Evolutionary conservation across 2,329 filamentous ascomycete species (phyloP).

Genomic region (Talaromyces sp.): DNA sequence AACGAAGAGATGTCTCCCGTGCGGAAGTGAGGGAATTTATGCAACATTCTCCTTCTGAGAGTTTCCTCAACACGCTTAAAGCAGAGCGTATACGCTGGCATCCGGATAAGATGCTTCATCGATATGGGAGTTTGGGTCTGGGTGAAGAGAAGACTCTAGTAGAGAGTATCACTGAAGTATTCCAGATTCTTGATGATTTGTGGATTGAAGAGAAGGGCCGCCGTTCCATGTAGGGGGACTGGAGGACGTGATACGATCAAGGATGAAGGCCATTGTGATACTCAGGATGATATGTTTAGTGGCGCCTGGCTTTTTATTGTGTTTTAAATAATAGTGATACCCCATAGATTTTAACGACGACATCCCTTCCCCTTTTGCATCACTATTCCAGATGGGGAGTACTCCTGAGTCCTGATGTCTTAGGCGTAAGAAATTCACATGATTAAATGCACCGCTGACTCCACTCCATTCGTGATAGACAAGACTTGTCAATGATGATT

Average conservation of each 20-base stretch:
- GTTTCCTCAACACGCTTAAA: constrained; percentile 58
- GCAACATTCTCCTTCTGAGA: constrained; percentile 45
- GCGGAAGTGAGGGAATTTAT: constrained; percentile 67
- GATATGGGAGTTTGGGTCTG: constrained; percentile 65
- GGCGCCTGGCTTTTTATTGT: constrained; percentile 8
- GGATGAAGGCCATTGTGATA: not conserved
- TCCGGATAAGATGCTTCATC: constrained; percentile 94
- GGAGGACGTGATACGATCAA: not conserved
- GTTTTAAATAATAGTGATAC: not conserved
- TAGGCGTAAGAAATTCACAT: too few relatives aligned
- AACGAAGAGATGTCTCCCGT: constrained; percentile 52
- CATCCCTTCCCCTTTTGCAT: too few relatives aligned
- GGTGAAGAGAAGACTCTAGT: constrained; percentile 61
- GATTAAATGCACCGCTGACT: not conserved
- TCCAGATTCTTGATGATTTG: constrained; percentile 79
- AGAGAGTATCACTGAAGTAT: constrained; percentile 77
- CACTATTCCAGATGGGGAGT: too few relatives aligned
- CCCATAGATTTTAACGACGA: not conserved
- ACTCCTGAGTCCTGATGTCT: too few relatives aligned
- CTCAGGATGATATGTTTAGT: not conserved
- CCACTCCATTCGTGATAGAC: not conserved
- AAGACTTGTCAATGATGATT: constrained; percentile 1
- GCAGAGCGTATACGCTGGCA: constrained; percentile 90
- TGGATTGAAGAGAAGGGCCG: constrained; percentile 59
- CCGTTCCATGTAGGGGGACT: not conserved